phyloP scores from a whole-genome alignment of 495 filamentous ascomycete genomes.

The Cairneyella variabilis region DNA sequence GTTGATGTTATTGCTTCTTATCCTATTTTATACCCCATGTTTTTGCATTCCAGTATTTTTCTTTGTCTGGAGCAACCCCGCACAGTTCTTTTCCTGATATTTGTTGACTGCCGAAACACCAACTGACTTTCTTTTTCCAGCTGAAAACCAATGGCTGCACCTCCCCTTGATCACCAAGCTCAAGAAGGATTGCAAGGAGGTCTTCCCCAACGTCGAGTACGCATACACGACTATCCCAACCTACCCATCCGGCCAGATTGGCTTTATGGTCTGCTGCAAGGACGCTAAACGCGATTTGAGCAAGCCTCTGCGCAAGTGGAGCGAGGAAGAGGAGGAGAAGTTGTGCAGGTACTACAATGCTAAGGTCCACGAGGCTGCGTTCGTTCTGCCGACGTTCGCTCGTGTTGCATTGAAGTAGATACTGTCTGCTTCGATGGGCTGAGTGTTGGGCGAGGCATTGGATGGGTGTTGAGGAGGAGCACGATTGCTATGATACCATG shows the following conservation, averaged over 20 bases:
- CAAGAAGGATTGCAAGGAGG: constrained; percentile 92
- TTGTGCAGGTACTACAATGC: constrained; percentile 94
- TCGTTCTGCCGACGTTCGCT: constrained; percentile 90
- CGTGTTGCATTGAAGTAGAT: constrained; percentile 63
- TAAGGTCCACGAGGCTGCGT: constrained; percentile 90
- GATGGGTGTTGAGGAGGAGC: neutral
- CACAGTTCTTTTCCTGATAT: neutral
- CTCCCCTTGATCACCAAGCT: constrained; percentile 83
- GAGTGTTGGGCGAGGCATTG: neutral
- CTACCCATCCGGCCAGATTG: constrained; percentile 98
- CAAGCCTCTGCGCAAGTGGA: constrained; percentile 75
- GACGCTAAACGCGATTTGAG: constrained; percentile 77
- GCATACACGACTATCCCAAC: constrained; percentile 99
- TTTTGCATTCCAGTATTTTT: constrained; percentile 4
- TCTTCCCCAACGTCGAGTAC: constrained; percentile 97
- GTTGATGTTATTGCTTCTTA: constrained; percentile 17
- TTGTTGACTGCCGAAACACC: neutral
- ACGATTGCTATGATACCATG: constrained; percentile 10
- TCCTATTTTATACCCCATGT: constrained; percentile 13
- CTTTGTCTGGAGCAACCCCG: too few species aligned
- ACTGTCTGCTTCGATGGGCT: neutral
- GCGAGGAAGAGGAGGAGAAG: constrained; percentile 83
- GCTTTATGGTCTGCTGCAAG: constrained; percentile 99
- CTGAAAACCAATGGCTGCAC: constrained; percentile 99
- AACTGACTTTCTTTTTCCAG: constrained; percentile 47